Percentiles rank a stretch among this genome's conserved stretches.
phyloP scores from a whole-genome alignment of 441 rosid species.

The Syzygium syzygioides region DNA sequence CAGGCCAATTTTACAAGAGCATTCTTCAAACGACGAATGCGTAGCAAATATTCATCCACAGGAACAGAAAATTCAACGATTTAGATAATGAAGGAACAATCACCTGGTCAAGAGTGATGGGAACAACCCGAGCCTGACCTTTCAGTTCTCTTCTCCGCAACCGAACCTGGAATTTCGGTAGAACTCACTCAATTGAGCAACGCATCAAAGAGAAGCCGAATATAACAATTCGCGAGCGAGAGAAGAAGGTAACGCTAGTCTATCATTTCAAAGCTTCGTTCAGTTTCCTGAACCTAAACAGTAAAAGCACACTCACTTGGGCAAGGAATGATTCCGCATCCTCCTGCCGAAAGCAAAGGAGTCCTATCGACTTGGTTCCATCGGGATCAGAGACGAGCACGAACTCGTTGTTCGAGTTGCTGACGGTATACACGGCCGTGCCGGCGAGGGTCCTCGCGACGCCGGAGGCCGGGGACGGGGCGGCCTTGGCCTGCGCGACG shows the following conservation, averaged over 20 bases:
- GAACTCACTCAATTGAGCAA: not conserved
- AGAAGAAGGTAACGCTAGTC: too few relatives aligned
- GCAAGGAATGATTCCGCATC: constrained; percentile 90
- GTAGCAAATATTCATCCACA: not conserved
- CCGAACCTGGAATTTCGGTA: constrained; percentile 42
- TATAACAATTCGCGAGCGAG: too few relatives aligned
- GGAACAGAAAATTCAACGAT: not conserved
- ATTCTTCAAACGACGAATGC: not conserved
- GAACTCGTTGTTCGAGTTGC: constrained; percentile 84
- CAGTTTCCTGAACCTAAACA: too few relatives aligned
- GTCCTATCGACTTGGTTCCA: constrained; percentile 71
- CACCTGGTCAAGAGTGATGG: constrained; percentile 88
- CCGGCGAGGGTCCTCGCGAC: constrained; percentile 76
- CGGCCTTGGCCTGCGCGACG: not conserved
- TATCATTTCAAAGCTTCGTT: too few relatives aligned
- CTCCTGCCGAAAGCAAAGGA: constrained; percentile 90
- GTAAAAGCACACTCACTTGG: constrained; percentile 34
- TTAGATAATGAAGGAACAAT: not conserved
- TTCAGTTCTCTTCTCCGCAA: constrained; percentile 67
- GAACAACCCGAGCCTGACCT: constrained; percentile 71
- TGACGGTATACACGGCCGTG: constrained; percentile 72
- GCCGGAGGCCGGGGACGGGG: constrained; percentile 32
- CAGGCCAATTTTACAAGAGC: not conserved
- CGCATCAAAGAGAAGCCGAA: not conserved
- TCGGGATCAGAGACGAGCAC: constrained; percentile 85